phyloP scores from a whole-genome alignment of 1,284 basidiomycete species.

The Austropuccinia psidii region DNA sequence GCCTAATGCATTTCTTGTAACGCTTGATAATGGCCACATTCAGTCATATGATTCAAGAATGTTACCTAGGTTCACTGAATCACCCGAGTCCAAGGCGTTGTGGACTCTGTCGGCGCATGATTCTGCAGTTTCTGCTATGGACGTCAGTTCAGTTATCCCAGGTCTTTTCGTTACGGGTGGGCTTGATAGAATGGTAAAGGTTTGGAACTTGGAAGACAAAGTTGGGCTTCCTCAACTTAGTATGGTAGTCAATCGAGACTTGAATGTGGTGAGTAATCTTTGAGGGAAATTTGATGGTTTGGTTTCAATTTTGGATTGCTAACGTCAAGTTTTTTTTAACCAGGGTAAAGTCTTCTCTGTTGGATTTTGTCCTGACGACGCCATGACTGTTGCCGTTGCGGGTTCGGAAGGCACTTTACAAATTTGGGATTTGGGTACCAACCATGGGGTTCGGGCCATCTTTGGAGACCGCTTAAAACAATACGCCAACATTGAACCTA shows the following conservation, averaged over 20 bases:
- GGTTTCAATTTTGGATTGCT: not conserved
- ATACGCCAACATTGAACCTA: conserved; percentile 53
- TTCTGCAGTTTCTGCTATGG: conserved; percentile 81
- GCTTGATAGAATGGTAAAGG: conserved; percentile 70
- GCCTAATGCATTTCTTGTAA: conserved; percentile 72
- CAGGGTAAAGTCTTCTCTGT: conserved; percentile 93
- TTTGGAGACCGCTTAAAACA: conserved; percentile 65
- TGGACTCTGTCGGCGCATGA: conserved; percentile 94
- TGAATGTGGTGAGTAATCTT: conserved; percentile 74
- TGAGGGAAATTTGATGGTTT: conserved; percentile 15
- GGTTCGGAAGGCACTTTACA: conserved; percentile 88
- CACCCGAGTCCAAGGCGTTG: conserved; percentile 50
- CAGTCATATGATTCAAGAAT: conserved; percentile 84
- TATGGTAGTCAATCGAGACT: conserved; percentile 76
- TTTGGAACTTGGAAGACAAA: conserved; percentile 76
- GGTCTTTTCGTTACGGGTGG: conserved; percentile 90
- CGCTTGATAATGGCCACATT: conserved; percentile 76
- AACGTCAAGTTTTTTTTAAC: not conserved
- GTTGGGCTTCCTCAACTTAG: conserved; percentile 68
- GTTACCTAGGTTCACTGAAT: conserved; percentile 56
- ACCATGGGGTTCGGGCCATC: conserved; percentile 66
- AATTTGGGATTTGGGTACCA: conserved; percentile 70
- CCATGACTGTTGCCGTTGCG: conserved; percentile 84
- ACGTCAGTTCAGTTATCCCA: conserved; percentile 81
- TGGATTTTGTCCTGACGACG: conserved; percentile 84